These are phyloP conservation scores for Coleophoma eucalyptorum DNA, from an alignment of 2,329 filamentous ascomycete species.

Conservation along the genomic window DNA sequence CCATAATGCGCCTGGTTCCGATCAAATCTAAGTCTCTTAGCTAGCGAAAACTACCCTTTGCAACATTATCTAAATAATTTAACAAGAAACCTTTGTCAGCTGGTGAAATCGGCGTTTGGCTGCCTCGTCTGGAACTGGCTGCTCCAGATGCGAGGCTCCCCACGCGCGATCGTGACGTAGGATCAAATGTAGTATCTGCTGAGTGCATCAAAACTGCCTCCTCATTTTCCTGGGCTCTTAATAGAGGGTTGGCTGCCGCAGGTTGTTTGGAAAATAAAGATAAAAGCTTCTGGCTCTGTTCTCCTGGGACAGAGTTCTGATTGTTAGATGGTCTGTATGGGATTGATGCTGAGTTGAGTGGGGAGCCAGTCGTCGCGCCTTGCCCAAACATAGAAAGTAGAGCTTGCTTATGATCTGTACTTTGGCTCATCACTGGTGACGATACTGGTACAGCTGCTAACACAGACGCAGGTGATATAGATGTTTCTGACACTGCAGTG, in stretches of 20 bases:
- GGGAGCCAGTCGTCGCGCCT: constrained; percentile 5
- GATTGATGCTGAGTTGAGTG: neutral
- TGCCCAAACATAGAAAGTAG: constrained; percentile 29
- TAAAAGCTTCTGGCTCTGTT: constrained; percentile 41
- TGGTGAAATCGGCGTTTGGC: constrained; percentile 56
- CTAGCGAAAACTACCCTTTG: constrained; percentile 10
- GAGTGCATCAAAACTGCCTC: constrained; percentile 6
- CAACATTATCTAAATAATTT: constrained; percentile 61
- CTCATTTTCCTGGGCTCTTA: constrained; percentile 4
- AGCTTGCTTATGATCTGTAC: constrained; percentile 40
- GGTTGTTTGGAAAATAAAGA: constrained; percentile 22
- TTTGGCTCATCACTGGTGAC: constrained; percentile 8
- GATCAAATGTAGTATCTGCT: constrained; percentile 7
- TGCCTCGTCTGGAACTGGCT: constrained; percentile 35
- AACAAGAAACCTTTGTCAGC: constrained; percentile 74
- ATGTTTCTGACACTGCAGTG: constrained; percentile 21
- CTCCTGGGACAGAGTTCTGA: constrained; percentile 33
- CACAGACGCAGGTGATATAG: neutral
- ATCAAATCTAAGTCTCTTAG: too few relatives aligned
- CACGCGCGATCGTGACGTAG: constrained; percentile 22
- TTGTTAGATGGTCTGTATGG: constrained; percentile 21
- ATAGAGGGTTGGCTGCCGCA: constrained; percentile 3
- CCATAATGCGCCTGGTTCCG: too few relatives aligned
- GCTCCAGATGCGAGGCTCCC: constrained; percentile 22
- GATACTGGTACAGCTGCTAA: constrained; percentile 4